Evolutionary conservation across 2,329 filamentous ascomycete species (phyloP).

Genomic region (Fusarium bactridioides): DNA sequence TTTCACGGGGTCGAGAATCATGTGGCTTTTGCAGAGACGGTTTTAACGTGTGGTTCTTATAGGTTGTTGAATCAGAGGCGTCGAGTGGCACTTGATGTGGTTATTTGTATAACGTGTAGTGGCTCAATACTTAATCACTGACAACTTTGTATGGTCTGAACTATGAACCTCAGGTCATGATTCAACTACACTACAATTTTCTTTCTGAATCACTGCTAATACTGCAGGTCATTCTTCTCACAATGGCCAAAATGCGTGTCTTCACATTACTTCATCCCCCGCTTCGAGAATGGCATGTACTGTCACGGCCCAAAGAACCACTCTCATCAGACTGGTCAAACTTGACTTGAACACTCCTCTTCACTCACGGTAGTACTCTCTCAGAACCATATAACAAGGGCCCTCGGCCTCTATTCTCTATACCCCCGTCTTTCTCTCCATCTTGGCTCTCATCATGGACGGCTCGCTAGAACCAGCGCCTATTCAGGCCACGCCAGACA

Average conservation of each 20-base stretch:
- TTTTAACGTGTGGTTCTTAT: background rate
- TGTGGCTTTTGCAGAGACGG: background rate
- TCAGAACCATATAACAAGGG: background rate
- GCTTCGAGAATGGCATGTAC: background rate
- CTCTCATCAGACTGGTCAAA: background rate
- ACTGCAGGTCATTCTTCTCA: rapidly evolving
- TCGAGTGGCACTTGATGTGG: background rate
- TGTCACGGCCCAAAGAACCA: background rate
- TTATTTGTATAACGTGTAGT: background rate
- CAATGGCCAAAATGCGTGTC: too few relatives aligned
- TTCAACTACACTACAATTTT: too few relatives aligned
- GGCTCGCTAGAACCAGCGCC: background rate
- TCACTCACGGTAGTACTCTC: background rate
- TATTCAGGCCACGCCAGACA: background rate
- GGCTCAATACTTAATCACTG: background rate
- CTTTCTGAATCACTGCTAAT: background rate
- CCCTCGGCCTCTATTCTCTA: background rate
- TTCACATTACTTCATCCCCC: background rate
- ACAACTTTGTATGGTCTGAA: background rate
- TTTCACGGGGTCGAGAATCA: background rate
- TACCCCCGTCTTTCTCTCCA: background rate
- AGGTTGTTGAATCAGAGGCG: background rate
- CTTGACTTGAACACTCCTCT: background rate
- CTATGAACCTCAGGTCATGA: background rate
- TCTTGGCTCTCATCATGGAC: background rate